These are phyloP conservation scores for Primulina huaijiensis DNA, from an alignment of 257 asterid genomes.

Conservation along the genomic window DNA sequence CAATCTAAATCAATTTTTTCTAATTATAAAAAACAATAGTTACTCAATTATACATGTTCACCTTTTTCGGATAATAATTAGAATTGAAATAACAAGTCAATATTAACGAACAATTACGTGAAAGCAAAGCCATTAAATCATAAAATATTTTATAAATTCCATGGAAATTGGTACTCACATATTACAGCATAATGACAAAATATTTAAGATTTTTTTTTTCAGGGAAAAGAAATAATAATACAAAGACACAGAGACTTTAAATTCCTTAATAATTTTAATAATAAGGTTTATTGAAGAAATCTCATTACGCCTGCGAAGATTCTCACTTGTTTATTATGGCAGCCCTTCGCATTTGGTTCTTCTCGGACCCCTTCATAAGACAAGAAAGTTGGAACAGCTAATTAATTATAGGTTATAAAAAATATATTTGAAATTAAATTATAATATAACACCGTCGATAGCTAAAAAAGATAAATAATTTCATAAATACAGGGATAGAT, in stretches of 20 bases:
- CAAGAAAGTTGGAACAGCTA: not conserved
- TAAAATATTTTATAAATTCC: not conserved
- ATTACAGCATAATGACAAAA: not conserved
- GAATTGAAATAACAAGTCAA: too few relatives aligned
- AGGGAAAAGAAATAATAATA: not conserved
- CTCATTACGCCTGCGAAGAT: not conserved
- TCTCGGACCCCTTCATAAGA: conserved; percentile 47
- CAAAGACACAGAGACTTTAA: not conserved
- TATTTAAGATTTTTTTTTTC: not conserved
- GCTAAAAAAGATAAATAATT: too few relatives aligned
- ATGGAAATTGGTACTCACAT: not conserved
- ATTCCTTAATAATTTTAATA: not conserved
- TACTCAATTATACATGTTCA: too few relatives aligned
- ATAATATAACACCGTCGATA: too few relatives aligned
- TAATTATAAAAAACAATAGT: too few relatives aligned
- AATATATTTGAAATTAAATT: not conserved
- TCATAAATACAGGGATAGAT: not conserved
- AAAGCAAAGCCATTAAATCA: not conserved
- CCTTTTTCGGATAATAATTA: too few relatives aligned
- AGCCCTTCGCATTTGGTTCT: conserved; percentile 52
- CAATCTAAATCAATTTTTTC: too few relatives aligned
- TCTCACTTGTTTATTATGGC: conserved; percentile 42
- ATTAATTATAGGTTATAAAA: not conserved
- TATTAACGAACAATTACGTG: not conserved
- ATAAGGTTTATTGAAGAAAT: not conserved